Base-by-base conservation (phyloP, 2,329 filamentous ascomycete species). In the Xylaria sp. region DNA sequence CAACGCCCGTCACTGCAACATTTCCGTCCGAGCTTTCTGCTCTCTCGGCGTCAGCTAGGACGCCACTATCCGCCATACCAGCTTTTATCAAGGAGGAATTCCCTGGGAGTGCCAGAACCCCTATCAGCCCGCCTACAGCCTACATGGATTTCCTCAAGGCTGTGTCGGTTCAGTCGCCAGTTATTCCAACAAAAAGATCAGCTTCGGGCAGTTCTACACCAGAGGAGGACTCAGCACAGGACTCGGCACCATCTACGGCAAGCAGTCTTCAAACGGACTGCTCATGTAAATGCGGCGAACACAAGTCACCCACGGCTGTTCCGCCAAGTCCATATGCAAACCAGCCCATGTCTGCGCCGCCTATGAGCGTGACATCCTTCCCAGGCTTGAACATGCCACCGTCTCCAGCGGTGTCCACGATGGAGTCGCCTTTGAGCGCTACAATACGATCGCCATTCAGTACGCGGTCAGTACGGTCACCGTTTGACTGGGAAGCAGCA, bases 141-240 rank as follows among this genome's bases (percentile, higher is more conserved):
- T 98, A 98, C 75, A 90, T 92, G 68, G 93, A 98, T 73, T 98
- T 97, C 74, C 87, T 98, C 65, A 94, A 93, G 78, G 88, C 89
- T 62, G 87, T 96, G 78, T 89, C 89, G 17, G 82, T 93, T 60
- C 86, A 88, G 73, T 92, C 89, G 65, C 90, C 91, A 8, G 78
- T 85, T 47, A 81, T 85, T 48, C 84, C 88, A 40, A 79, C 80
- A 52, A 79, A 80, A 60, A 83, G 82, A 69, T 84, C 85, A 65
- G 73, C 81, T 68, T 84, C 85, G 63, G 73, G 81, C 69, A 74
- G 81, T 17, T 80, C 79, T 59, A 80, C 81, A 66, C 81, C 81
- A 52, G 81, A 80, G 63, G 81, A 81, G 40, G 79, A 78, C 57
- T 77, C 73, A 27, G 65, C 75, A 35, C 75, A 75, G 56, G 75